Conservation (phyloP, 2,329 filamentous ascomycete species). For the Colletotrichum australisinense region DNA sequence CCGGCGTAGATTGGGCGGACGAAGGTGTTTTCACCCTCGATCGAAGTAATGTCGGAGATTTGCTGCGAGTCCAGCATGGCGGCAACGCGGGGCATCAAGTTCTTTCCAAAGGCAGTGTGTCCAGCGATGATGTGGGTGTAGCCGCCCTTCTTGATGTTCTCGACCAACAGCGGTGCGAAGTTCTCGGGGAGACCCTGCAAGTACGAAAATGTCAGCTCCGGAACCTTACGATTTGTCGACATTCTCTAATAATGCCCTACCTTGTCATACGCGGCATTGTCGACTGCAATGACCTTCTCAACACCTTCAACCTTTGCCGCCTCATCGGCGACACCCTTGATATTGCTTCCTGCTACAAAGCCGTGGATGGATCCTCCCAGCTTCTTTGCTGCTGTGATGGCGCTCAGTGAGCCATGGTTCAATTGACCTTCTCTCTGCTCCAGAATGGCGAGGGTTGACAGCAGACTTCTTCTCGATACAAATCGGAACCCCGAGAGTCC, state of each 20-base stretch:
- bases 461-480: conserved; percentile 56
- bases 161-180: conserved; percentile 90
- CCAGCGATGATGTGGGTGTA: conserved; percentile 93
- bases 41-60: conserved; percentile 88
- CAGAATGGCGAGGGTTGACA: conserved; percentile 90
- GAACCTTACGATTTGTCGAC: neutral
- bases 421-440: conserved; percentile 94
- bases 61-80: conserved; percentile 93
- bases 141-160: conserved; percentile 96
- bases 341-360: conserved; percentile 85
- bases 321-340: conserved; percentile 81
- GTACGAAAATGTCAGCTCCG: neutral
- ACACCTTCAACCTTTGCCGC: conserved; percentile 90
- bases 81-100: conserved; percentile 88
- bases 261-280: conserved; percentile 93
- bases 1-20: conserved; percentile 97
- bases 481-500: conserved; percentile 44
- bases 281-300: conserved; percentile 90
- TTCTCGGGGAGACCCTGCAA: conserved; percentile 87
- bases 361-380: conserved; percentile 87
- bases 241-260: conserved; percentile 53
- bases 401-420: conserved; percentile 83
- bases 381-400: conserved; percentile 87
- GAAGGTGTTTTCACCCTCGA: conserved; percentile 93
- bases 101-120: conserved; percentile 97